A percentile compares a stretch with the other conserved stretches of the same genome.
Evolutionary conservation across 345 rosid genomes (phyloP).

Genomic region (Populus deltoides): DNA sequence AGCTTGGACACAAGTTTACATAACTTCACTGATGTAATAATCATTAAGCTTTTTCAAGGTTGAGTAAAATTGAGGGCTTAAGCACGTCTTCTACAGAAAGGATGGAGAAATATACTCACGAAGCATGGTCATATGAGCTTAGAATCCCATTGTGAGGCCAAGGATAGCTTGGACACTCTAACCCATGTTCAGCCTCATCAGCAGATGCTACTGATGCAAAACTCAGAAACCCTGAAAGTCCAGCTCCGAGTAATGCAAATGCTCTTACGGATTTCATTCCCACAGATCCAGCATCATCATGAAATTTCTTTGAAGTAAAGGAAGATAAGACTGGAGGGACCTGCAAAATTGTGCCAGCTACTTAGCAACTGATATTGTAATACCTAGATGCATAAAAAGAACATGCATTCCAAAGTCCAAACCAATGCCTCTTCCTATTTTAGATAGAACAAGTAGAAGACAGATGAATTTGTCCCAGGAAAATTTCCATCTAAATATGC

Average conservation of each 20-base stretch:
- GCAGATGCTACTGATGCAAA: constrained; percentile 80
- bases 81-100: constrained; percentile 11
- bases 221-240: constrained; percentile 76
- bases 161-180: constrained; percentile 80
- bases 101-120: constrained; percentile 58
- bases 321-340: constrained; percentile 50
- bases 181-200: constrained; percentile 98
- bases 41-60: neutral
- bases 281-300: constrained; percentile 55
- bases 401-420: neutral
- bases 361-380: constrained; percentile 3
- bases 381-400: neutral
- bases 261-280: constrained; percentile 55
- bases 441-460: neutral
- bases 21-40: neutral
- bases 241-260: constrained; percentile 80
- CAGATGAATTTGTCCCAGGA: neutral
- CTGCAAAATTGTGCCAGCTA: constrained; percentile 39
- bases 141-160: constrained; percentile 99
- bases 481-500: neutral
- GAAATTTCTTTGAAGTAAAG: constrained; percentile 63
- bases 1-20: neutral
- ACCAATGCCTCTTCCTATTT: neutral
- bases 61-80: neutral
- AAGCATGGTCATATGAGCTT: constrained; percentile 97